phyloP scores from a whole-genome alignment of 108 stramenopile species.

The Bacterosira constricta region DNA sequence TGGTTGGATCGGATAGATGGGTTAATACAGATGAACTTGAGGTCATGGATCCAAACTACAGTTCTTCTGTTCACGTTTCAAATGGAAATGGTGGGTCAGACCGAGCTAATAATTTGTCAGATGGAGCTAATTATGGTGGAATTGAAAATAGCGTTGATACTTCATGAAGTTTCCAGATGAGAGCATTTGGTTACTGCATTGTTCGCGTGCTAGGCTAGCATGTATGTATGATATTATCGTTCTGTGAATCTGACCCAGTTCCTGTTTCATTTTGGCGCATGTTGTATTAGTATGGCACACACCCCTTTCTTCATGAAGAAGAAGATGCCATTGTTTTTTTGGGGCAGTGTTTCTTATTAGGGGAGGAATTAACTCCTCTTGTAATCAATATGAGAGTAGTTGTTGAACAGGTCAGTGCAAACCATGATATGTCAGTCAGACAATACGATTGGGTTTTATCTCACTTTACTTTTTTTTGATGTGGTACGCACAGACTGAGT shows the following conservation, averaged over 20 bases:
- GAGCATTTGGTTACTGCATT: no score
- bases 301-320: conserved; percentile 62
- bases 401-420: conserved; percentile 69
- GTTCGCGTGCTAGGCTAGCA: no score
- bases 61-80: conserved; percentile 41
- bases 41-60: conserved; percentile 36
- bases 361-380: conserved; percentile 72
- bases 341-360: conserved; percentile 74
- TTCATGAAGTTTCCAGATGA: conserved; percentile 69
- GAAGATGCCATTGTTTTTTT: conserved; percentile 66
- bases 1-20: conserved; percentile 34
- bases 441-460: background rate
- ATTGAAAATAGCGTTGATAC: conserved; percentile 63
- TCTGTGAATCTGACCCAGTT: no score
- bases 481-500: conserved; percentile 54
- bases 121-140: conserved; percentile 40
- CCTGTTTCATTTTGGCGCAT: no score
- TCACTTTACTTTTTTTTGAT: background rate
- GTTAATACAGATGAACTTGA: conserved; percentile 29
- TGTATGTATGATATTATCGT: no score
- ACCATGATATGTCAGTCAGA: background rate
- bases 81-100: conserved; percentile 17
- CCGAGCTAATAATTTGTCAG: background rate
- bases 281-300: conserved; percentile 78
- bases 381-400: conserved; percentile 78